A percentile compares a stretch with the other conserved stretches of the same genome.
Evolutionary conservation across 129 eudicot species (phyloP).

Genomic region (Centella asiatica): DNA sequence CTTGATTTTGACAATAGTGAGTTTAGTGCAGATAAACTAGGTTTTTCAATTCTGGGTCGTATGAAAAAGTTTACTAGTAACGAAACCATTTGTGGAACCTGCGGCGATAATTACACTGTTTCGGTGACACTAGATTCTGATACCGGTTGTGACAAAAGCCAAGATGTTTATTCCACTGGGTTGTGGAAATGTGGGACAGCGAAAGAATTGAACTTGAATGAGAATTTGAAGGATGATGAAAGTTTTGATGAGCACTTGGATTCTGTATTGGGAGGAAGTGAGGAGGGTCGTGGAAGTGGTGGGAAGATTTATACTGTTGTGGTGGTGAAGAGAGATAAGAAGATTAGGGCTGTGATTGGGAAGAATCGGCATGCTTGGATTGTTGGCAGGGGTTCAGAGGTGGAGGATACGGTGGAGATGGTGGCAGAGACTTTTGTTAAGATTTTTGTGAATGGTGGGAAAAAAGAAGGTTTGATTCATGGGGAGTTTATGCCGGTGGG

Average conservation of each 20-base stretch:
- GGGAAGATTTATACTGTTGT: conserved; percentile 58
- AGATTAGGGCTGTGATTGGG: conserved; percentile 72
- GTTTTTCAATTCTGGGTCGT: conserved; percentile 32
- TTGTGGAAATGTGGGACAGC: conserved; percentile 52
- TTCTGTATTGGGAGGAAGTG: conserved; percentile 21
- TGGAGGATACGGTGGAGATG: conserved; percentile 37
- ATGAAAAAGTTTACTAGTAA: conserved; percentile 40
- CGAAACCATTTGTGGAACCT: conserved; percentile 49
- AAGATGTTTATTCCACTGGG: conserved; percentile 7
- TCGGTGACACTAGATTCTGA: conserved; percentile 48
- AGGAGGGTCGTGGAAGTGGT: background rate
- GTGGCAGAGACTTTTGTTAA: conserved; percentile 66
- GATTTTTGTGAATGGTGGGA: conserved; percentile 72
- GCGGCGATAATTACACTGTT: conserved; percentile 43
- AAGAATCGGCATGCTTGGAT: conserved; percentile 93
- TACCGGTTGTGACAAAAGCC: conserved; percentile 24
- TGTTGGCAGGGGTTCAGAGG: conserved; percentile 44
- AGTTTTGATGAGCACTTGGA: conserved; percentile 54
- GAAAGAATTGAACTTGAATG: conserved; percentile 21
- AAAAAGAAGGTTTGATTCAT: conserved; percentile 51
- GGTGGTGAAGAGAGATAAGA: conserved; percentile 52
- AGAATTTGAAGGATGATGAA: conserved; percentile 32
- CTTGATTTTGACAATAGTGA: conserved; percentile 32
- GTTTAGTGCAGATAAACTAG: conserved; percentile 32
- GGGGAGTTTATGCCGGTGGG: conserved; percentile 99